phyloP scores from a whole-genome alignment of 2,329 filamentous ascomycete genomes.

The Cytospora paraplurivora region DNA sequence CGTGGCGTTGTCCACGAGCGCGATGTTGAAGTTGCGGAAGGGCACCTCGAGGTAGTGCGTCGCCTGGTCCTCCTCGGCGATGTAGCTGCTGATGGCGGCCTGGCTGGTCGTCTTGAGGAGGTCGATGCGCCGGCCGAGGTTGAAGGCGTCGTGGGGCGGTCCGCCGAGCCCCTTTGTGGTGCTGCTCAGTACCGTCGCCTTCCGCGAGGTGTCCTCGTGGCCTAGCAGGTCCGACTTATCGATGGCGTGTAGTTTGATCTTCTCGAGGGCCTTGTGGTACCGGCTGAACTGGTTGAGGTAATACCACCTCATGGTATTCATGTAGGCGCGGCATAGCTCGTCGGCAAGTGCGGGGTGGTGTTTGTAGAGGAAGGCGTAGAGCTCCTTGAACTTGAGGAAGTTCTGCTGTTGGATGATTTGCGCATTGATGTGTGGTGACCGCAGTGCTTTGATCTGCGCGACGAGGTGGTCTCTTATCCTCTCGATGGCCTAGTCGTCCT shows the following conservation, averaged over 20 bases:
- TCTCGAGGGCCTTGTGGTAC: slow-evolving; percentile 81
- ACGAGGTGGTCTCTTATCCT: slow-evolving; percentile 94
- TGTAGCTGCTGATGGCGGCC: slow-evolving; percentile 79
- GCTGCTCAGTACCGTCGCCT: slow-evolving; percentile 59
- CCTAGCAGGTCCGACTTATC: slow-evolving; percentile 85
- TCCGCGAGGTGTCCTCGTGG: slow-evolving; percentile 71
- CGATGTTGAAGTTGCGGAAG: slow-evolving; percentile 93
- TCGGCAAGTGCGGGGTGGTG: slow-evolving; percentile 83
- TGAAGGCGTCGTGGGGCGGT: slow-evolving; percentile 81
- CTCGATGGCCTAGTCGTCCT: slow-evolving; percentile 71
- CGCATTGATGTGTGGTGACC: slow-evolving; percentile 94
- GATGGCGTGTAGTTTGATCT: slow-evolving; percentile 78
- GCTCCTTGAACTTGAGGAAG: slow-evolving; percentile 83
- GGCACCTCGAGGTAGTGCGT: slow-evolving; percentile 87
- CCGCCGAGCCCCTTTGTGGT: slow-evolving; percentile 48
- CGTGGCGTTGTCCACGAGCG: slow-evolving; percentile 88
- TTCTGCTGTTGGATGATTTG: slow-evolving; percentile 95
- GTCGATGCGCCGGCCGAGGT: slow-evolving; percentile 82
- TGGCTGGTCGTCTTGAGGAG: slow-evolving; percentile 73
- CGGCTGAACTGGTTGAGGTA: slow-evolving; percentile 88
- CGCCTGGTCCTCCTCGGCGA: slow-evolving; percentile 86
- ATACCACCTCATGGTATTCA: slow-evolving; percentile 99
- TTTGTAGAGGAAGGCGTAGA: slow-evolving; percentile 81
- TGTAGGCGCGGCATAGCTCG: slow-evolving; percentile 89
- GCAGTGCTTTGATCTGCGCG: slow-evolving; percentile 87